Evolutionary conservation across 495 filamentous ascomycete genomes (phyloP).

Genomic region (Aspergillus baeticus): DNA sequence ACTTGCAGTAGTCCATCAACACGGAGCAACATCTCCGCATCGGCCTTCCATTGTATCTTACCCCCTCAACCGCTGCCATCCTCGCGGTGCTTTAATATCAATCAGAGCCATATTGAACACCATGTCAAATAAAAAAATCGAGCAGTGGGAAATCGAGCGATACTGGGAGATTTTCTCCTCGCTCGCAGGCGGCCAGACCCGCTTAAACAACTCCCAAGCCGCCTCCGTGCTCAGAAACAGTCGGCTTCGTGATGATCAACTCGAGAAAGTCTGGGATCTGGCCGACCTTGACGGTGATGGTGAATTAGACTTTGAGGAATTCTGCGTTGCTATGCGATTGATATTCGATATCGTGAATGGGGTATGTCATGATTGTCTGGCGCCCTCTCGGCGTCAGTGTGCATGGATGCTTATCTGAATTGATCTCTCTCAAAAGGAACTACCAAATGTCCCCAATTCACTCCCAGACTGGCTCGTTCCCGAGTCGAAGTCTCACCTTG

Average conservation of each 20-base stretch:
- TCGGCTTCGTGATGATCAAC: slow-evolving; percentile 86
- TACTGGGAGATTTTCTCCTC: slow-evolving; percentile 99
- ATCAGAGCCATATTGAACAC: slow-evolving; percentile 23
- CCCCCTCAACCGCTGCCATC: not conserved
- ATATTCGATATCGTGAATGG: slow-evolving; percentile 97
- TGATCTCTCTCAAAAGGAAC: slow-evolving; percentile 58
- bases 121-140: slow-evolving; percentile 80
- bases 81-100: not conserved
- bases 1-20: slow-evolving; percentile 14
- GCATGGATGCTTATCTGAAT: slow-evolving; percentile 3
- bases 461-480: slow-evolving; percentile 96
- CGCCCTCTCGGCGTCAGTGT: not conserved
- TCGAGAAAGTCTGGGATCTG: slow-evolving; percentile 96
- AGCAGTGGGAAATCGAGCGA: slow-evolving; percentile 92
- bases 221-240: slow-evolving; percentile 95
- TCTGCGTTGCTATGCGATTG: slow-evolving; percentile 96
- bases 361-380: slow-evolving; percentile 53
- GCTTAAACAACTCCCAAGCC: slow-evolving; percentile 86
- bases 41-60: slow-evolving; percentile 15
- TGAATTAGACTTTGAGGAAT: slow-evolving; percentile 97
- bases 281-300: slow-evolving; percentile 96
- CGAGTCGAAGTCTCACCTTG: slow-evolving; percentile 93
- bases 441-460: slow-evolving; percentile 74
- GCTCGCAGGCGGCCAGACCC: slow-evolving; percentile 73
- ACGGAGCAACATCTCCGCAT: not conserved